These are phyloP conservation scores for Letharia lupina DNA, from an alignment of 495 filamentous ascomycete genomes.

Conservation along the genomic window DNA sequence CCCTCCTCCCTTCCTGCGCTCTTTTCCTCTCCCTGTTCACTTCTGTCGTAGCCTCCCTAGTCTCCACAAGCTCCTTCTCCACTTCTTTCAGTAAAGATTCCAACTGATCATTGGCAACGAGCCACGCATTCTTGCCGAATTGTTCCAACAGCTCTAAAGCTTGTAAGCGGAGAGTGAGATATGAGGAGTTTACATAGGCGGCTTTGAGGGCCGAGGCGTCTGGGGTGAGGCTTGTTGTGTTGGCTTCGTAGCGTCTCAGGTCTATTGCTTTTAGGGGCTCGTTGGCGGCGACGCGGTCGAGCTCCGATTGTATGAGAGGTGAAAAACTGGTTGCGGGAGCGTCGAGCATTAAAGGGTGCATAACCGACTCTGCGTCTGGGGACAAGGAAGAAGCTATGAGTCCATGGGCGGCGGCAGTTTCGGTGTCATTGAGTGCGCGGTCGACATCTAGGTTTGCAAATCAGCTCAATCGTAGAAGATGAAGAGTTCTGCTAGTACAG, in stretches of 20 bases:
- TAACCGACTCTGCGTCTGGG: constrained; percentile 34
- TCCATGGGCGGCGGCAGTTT: constrained; percentile 40
- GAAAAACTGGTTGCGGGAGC: constrained; percentile 43
- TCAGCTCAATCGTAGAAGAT: constrained; percentile 7
- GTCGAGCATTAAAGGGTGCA: constrained; percentile 39
- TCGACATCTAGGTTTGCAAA: constrained; percentile 49
- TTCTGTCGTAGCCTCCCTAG: constrained; percentile 56
- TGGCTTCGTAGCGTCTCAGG: constrained; percentile 70
- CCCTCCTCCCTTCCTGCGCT: constrained; percentile 46
- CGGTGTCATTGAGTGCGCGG: constrained; percentile 55
- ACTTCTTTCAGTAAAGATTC: constrained; percentile 61
- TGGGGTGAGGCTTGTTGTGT: constrained; percentile 27
- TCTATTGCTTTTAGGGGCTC: constrained; percentile 60
- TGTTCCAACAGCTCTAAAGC: constrained; percentile 19
- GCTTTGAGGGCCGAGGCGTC: constrained; percentile 17
- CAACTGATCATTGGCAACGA: constrained; percentile 70
- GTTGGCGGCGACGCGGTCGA: constrained; percentile 49
- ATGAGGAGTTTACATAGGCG: constrained; percentile 4
- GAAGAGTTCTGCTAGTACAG: constrained; percentile 45
- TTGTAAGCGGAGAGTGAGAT: constrained; percentile 15
- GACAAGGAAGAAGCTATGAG: constrained; percentile 60
- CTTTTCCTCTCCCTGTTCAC: constrained; percentile 62
- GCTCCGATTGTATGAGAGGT: constrained; percentile 54
- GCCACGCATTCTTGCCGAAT: constrained; percentile 44
- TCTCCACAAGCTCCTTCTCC: constrained; percentile 68